phyloP scores from a whole-genome alignment of 2,329 filamentous ascomycete genomes.

The Rhinocladiella mackenziei region DNA sequence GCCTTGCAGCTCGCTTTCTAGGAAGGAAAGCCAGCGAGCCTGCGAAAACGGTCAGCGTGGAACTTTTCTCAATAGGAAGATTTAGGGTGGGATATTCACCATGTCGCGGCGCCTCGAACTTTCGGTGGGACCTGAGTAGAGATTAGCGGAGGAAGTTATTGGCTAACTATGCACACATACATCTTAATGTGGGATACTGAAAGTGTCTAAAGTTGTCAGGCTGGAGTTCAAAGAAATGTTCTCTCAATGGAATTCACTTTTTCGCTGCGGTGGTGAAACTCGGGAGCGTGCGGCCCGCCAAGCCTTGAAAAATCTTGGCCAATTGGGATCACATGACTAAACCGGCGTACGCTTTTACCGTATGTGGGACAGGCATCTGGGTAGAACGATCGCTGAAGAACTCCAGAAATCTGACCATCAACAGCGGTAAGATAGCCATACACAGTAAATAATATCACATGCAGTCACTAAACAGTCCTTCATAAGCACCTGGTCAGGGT shows the following conservation, averaged over 20 bases:
- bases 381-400: too few species aligned
- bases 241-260: not conserved
- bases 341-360: too few species aligned
- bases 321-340: too few species aligned
- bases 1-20: slow-evolving; percentile 86
- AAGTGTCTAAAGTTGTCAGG: slow-evolving; percentile 14
- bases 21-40: slow-evolving; percentile 79
- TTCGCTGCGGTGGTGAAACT: too few species aligned
- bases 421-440: too few species aligned
- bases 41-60: slow-evolving; percentile 35
- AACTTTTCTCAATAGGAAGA: slow-evolving; percentile 5
- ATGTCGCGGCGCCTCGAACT: slow-evolving; percentile 88
- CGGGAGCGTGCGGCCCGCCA: too few species aligned
- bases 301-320: too few species aligned
- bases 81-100: slow-evolving; percentile 53
- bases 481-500: too few species aligned
- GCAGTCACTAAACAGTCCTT: too few species aligned
- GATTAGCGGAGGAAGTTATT: slow-evolving; percentile 3
- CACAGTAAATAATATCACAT: too few species aligned
- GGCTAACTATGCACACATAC: slow-evolving; percentile 4
- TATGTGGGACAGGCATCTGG: too few species aligned
- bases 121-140: slow-evolving; percentile 53
- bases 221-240: not conserved
- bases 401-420: too few species aligned
- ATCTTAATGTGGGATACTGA: slow-evolving; percentile 15